Evolutionary conservation across 2,329 filamentous ascomycete genomes (phyloP), one percentile per base, ranked within the genome.

Genomic region (Alternaria arbusti): DNA sequence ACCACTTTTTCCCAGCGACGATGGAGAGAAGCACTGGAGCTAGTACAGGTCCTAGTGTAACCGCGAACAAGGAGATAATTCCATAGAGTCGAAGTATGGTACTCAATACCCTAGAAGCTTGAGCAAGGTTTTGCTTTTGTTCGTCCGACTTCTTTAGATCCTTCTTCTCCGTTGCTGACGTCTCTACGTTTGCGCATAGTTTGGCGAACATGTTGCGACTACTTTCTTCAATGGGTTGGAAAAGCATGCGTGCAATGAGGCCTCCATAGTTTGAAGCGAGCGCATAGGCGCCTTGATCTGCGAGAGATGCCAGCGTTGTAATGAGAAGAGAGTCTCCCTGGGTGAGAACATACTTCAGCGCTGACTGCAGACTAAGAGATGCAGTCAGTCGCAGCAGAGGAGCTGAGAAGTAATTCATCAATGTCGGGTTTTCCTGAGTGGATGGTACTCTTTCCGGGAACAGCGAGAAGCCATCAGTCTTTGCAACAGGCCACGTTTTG

Each of bases 161-260:
- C 26, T 54, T 46, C 25, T 54, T 51, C 1, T 59, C 57, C 13
- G 46, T 32, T 28, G 46, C 76, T 54, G 17, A 71, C 64, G 65
- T 47, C 8, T 51, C 52, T 6, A 43, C 43, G 12, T 70, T 85
- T 79, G 82, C 82, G 22, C 97, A 88, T 1, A 97, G 84, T 32
- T 91, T 91, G 56, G 93, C 94, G 73, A 98, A 97, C 76, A 97
- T 90, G 75, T 90, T 94, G 43, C 96, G 90, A 67, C 91, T 94
- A 78, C 91, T 95, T 80, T 99, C 96, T 80, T 99, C 96, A 63
- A 99, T 89, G 8, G 96, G 96, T 74, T 98, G 96, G 78, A 99
- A 95, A 54, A 99, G 83, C 67, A 98, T 88, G 4, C 96, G 88
- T 0, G 96, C 96, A 26, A 97, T 83, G 0, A 99, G 87, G 3